These are phyloP conservation scores for Pyronema omphalodes DNA, from an alignment of 495 filamentous ascomycete genomes.

Conservation along the genomic window DNA sequence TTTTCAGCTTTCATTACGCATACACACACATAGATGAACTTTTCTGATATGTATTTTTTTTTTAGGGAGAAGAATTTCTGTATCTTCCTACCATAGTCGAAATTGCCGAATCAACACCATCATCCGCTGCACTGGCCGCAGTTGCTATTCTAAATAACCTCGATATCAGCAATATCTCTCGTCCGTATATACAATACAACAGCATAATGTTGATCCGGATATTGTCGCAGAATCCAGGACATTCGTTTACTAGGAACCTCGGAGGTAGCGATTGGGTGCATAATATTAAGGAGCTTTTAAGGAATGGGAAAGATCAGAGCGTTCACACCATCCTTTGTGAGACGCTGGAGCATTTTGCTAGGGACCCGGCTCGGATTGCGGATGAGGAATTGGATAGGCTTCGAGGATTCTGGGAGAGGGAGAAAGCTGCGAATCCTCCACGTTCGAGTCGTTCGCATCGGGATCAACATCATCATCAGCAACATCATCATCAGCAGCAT, in stretches of 20 bases:
- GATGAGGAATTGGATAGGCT: conserved; percentile 56
- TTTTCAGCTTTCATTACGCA: no score
- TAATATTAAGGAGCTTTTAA: conserved; percentile 56
- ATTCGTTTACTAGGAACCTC: conserved; percentile 69
- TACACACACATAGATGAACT: no score
- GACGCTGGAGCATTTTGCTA: conserved; percentile 59
- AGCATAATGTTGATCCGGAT: conserved; percentile 92
- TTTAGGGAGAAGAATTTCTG: conserved; percentile 61
- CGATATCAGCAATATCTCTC: conserved; percentile 15
- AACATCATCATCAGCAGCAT: no score
- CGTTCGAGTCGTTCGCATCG: no score
- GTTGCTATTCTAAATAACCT: conserved; percentile 65
- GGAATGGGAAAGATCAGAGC: conserved; percentile 48
- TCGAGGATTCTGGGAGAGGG: conserved; percentile 73
- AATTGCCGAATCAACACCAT: conserved; percentile 74
- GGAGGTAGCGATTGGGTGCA: conserved; percentile 57
- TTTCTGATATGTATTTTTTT: no score
- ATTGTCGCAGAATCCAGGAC: conserved; percentile 76
- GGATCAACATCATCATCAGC: conserved; percentile 12
- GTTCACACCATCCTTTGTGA: conserved; percentile 74
- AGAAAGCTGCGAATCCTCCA: conserved; percentile 33
- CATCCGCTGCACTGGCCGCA: conserved; percentile 62
- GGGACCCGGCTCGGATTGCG: conserved; percentile 36
- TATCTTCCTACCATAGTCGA: conserved; percentile 89
- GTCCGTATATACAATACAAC: conserved; percentile 31